Percentiles rank a stretch among this genome's conserved stretches.
Conservation (phyloP, 345 rosid genomes). For the Bruguiera gymnorhiza region DNA sequence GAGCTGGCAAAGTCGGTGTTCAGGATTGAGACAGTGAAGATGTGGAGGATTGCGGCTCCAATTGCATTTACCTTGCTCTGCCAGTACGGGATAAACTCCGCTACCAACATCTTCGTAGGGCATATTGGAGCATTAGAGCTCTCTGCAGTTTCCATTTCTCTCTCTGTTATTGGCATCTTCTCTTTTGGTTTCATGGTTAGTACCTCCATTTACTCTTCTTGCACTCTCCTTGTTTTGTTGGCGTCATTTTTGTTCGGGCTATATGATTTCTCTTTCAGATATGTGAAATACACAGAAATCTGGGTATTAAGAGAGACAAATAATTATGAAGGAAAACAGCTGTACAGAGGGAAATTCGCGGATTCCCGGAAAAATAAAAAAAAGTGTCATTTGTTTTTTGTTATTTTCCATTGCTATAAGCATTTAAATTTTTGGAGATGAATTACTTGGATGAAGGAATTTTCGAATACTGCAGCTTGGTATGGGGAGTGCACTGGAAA, state of each 20-base stretch:
- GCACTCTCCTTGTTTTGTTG: no score
- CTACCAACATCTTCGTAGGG: constrained; percentile 59
- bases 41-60: constrained; percentile 67
- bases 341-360: no score
- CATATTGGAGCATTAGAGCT: constrained; percentile 68
- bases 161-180: constrained; percentile 68
- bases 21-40: constrained; percentile 45
- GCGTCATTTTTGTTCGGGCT: no score
- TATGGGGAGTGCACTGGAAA: constrained; percentile 91
- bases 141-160: constrained; percentile 60
- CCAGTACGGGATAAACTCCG: constrained; percentile 47
- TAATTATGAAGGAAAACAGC: no score
- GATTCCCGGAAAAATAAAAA: no score
- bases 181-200: constrained; percentile 71
- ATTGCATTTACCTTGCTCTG: constrained; percentile 50
- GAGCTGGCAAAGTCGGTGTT: constrained; percentile 39
- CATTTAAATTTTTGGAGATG: neutral
- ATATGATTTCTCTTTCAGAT: no score
- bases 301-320: no score
- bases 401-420: neutral
- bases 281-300: no score
- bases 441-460: neutral
- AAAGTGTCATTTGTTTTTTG: neutral
- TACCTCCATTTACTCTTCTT: neutral
- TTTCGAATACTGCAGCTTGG: constrained; percentile 54